Evolutionary conservation across 2,329 filamentous ascomycete species (phyloP).

Genomic region (Exophiala sp.): DNA sequence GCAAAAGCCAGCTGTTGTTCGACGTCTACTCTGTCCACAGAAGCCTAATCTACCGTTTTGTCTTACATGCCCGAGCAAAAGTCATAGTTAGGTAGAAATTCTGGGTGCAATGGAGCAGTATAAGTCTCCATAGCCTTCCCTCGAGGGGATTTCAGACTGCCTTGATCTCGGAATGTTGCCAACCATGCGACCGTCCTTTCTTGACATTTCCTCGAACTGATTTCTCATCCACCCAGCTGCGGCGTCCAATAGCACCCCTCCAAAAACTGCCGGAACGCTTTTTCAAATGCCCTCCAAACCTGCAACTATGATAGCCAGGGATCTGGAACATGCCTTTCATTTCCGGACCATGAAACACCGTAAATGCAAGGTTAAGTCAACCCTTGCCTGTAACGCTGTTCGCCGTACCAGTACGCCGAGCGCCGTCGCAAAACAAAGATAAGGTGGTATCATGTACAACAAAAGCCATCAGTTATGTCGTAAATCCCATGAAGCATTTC

Average conservation of each 20-base stretch:
- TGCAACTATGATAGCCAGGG: not conserved
- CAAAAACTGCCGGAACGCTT: conserved; percentile 7
- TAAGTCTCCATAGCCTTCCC: too few species aligned
- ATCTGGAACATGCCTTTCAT: not conserved
- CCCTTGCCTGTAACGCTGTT: conserved; percentile 11
- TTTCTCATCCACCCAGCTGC: conserved; percentile 20
- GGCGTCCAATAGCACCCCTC: conserved; percentile 1
- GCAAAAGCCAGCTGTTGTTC: not conserved
- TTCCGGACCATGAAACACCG: conserved; percentile 7
- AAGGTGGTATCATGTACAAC: conserved; percentile 25
- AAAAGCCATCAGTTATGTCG: conserved; percentile 15
- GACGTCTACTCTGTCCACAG: not conserved
- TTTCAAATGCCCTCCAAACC: conserved; percentile 10
- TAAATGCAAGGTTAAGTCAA: conserved; percentile 1
- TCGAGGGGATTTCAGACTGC: too few species aligned
- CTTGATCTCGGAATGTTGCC: too few species aligned
- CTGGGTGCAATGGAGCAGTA: too few species aligned
- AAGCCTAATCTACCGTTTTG: too few species aligned
- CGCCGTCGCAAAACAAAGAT: conserved; percentile 19
- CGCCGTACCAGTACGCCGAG: conserved; percentile 20
- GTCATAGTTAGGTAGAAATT: too few species aligned
- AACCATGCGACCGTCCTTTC: too few species aligned
- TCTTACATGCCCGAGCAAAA: too few species aligned
- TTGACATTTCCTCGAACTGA: too few species aligned
- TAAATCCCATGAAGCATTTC: conserved; percentile 8